Evolutionary conservation across 2,329 filamentous ascomycete genomes (phyloP), one percentile per base, ranked within the genome.

Genomic region (Raffaelea arxii): DNA sequence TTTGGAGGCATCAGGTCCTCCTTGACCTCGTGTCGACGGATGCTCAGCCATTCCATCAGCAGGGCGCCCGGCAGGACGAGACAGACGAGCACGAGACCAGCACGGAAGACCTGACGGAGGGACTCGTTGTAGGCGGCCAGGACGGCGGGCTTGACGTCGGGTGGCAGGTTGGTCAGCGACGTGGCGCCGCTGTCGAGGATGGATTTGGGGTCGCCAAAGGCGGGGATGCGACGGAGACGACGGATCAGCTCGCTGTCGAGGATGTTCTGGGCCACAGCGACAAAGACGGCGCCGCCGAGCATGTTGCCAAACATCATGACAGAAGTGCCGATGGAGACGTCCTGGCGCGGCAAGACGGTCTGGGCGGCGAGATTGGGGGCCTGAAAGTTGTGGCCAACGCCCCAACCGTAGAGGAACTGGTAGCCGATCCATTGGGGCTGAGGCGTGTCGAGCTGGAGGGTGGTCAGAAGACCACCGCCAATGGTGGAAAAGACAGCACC

Each of bases 21-120:
- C n/a, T n/a, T n/a, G n/a, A n/a, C n/a, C n/a, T n/a, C n/a, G n/a
- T n/a, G n/a, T n/a, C n/a, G n/a, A n/a, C n/a, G 68, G 24, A 69
- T 63, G 43, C 61, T 69, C 48, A 57, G 74, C 80, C 80, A 86
- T 63, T 85, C 75, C 53, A 85, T 72, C 6, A 66, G 63, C 1
- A 70, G 54, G 0, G 72, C 68, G 1, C 77, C 80, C 7, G 82
- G 32, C 14, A 83, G 66, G 4, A 69, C 72, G 9, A 81, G 47
- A 7, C 66, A 66, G 1, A 71, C 67, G 56, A 80, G 64, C 2
- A 74, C 71, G 7, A 82, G 64, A 2, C 70, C 72, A 9, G 85
- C 75, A 50, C 77, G 74, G 57, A 83, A 86, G 1, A 73, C 72
- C 48, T 71, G 63, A 2, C 70, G 70, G 32, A 87, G 60, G 0